Base-by-base conservation (phyloP, 768 basidiomycete species). In the Trametes coccinea region DNA sequence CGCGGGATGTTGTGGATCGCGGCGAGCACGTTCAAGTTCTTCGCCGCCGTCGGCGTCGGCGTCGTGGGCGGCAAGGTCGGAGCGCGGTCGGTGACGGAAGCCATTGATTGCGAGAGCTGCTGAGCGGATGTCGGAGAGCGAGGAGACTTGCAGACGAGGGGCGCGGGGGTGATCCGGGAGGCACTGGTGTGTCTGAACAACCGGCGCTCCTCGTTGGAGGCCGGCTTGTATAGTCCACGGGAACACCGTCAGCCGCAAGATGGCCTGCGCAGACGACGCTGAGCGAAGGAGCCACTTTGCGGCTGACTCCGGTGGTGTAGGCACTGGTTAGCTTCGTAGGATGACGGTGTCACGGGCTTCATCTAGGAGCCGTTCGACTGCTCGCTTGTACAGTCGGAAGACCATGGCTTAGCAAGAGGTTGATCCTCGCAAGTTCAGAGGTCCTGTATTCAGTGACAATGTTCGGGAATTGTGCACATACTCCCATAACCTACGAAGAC, bases 1-100 rank as follows among this genome's bases (percentile, higher is more conserved):
- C 57, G 59, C 53, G 64, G 67, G 53, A 68, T 34, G 59, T 67
- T 67, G 64, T 67, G 63, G 56, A 67, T 67, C 8, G 66, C 56
- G 33, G 63, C 53, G 61, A 68, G 67, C 48, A 67, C 66, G 16
- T 48, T 59, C 55, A 59, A 55, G 49, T 22, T 22, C 22, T 22
- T 22, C 22, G 22, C 22, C 22, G 66, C 39, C 13, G 59, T 58
- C 17, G 45, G 45, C 17, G 22, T 56, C 44, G 63, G 52, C 10
- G 56, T 59, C 14, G 45, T 58, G 17, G 56, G 47, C 27, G 53
- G 22, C 14, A 39, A 34, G 16, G 47, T 27, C 11, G 29, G 47
- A 14, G 45, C 31, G 59, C 50, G 41, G 52, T 45, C 44, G 7
- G 39, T 43, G 27, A 34, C 41, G 37, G 59, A 41, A 29, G 52